Conservation (phyloP, 2,329 filamentous ascomycete genomes). For the Akanthomyces dipterigenus region DNA sequence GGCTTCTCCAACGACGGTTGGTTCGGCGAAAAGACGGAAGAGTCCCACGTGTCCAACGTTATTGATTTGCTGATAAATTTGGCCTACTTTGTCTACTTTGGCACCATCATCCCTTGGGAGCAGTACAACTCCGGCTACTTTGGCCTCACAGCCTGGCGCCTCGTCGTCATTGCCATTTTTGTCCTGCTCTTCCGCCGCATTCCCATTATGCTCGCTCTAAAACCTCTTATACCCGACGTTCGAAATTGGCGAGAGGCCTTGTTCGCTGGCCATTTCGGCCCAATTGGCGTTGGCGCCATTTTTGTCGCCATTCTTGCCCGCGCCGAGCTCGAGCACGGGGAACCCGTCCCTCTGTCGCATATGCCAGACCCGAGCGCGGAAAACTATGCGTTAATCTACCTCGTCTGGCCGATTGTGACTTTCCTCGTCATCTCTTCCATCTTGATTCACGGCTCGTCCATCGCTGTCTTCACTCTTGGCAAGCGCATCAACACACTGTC, state of each 20-base stretch:
- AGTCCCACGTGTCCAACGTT: constrained; percentile 98
- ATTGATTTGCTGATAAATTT: constrained; percentile 96
- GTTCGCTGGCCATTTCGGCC: constrained; percentile 95
- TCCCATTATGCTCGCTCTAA: constrained; percentile 85
- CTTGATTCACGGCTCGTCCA: constrained; percentile 92
- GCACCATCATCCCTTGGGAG: constrained; percentile 94
- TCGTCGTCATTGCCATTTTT: constrained; percentile 88
- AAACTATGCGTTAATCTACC: constrained; percentile 64
- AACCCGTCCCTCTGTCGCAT: constrained; percentile 64
- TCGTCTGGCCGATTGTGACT: constrained; percentile 93
- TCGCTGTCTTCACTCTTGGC: constrained; percentile 94
- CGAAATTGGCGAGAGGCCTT: constrained; percentile 97
- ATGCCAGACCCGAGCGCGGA: constrained; percentile 49
- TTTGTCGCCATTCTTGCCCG: constrained; percentile 90
- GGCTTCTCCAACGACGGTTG: constrained; percentile 99
- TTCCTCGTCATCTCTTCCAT: constrained; percentile 95
- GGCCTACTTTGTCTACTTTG: constrained; percentile 96
- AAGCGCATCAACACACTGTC: constrained; percentile 97
- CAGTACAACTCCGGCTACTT: constrained; percentile 72
- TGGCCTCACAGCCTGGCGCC: constrained; percentile 77
- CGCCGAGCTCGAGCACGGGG: constrained; percentile 76
- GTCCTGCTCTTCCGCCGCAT: constrained; percentile 95
- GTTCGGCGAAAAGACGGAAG: constrained; percentile 97
- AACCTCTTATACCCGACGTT: constrained; percentile 90
- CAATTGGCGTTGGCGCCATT: constrained; percentile 93